Base-by-base conservation (phyloP, 2,329 filamentous ascomycete species). In the Sporothrix dimorphospora region DNA sequence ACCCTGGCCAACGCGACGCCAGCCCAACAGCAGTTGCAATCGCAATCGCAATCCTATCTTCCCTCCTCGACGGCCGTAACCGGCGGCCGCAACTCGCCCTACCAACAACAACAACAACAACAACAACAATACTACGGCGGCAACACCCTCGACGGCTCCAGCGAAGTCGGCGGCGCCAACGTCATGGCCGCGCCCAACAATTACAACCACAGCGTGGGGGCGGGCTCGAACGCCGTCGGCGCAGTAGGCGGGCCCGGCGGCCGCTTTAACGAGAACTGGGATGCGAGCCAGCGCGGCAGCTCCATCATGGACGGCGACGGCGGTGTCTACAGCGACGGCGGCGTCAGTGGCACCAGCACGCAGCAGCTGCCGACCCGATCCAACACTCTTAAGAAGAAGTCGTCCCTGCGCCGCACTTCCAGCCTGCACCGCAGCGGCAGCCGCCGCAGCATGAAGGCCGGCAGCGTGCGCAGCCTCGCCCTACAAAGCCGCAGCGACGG, bases 381-480 rank as follows among this genome's bases (percentile, higher is more conserved):
- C 66, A 93, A 93, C 73, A 98, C 94, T 0, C 85, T 98, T 77
- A 96, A 93, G 85, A 98, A 98, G 86, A 96, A 94, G 82, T 85
- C 85, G 30, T 97, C 94, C 11, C 79, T 98, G 72, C 91, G 91
- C 76, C 89, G 92, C 77, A 89, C 86, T 73, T 87, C 85, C 51
- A 97, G 94, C 78, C 79, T 97, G 76, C 92, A 90, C 81, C 91
- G 94, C 76, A 94, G 90, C 79, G 86, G 90, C 75, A 98, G 94
- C 81, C 90, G 92, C 70, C 89, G 90, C 76, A 97, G 93, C 80
- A 88, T 93, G 82, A 91, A 90, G 78, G 93, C 94, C 38, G 94
- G 94, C 71, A 97, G 94, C 79, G 93, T 98, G 69, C 89, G 90
- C 77, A 97, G 94, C 77, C 85, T 97, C 72, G 89, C 88, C 34